phyloP scores from a whole-genome alignment of 2,329 filamentous ascomycete genomes.

The Chaetothyriales sp. region DNA sequence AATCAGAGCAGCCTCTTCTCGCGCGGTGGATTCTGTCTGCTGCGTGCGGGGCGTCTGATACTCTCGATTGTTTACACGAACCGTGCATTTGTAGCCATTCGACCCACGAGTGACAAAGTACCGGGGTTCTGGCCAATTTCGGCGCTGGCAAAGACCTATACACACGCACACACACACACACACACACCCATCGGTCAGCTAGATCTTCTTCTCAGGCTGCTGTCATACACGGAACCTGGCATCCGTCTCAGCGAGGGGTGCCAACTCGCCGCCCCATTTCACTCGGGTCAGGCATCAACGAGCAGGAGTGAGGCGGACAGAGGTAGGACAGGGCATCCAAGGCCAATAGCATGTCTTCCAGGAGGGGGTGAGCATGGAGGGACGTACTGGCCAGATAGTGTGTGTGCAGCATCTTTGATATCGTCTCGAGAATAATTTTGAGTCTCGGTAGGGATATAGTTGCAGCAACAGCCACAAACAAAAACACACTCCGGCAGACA shows the following conservation, averaged over 20 bases:
- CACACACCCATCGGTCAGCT: not conserved
- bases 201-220: not conserved
- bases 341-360: not conserved
- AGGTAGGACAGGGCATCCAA: constrained; percentile 4
- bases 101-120: constrained; percentile 56
- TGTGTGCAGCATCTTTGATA: constrained; percentile 16
- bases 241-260: not conserved
- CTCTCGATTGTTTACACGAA: constrained; percentile 89
- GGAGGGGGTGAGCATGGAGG: not conserved
- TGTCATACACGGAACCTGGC: not conserved
- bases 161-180: too few species aligned
- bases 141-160: constrained; percentile 79
- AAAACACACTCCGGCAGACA: not conserved
- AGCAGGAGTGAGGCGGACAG: not conserved
- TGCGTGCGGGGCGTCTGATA: constrained; percentile 84
- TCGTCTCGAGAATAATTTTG: constrained; percentile 3
- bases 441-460: not conserved
- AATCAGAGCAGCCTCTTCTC: constrained; percentile 85
- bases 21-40: constrained; percentile 65
- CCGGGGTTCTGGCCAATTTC: constrained; percentile 79
- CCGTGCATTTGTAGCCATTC: constrained; percentile 67
- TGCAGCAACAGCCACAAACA: not conserved
- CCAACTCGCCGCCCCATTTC: not conserved
- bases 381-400: constrained; percentile 18
- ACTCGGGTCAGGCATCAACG: not conserved